Conservation (phyloP, 805 yeast genomes). For the Starmerella khaoyaiensis region DNA sequence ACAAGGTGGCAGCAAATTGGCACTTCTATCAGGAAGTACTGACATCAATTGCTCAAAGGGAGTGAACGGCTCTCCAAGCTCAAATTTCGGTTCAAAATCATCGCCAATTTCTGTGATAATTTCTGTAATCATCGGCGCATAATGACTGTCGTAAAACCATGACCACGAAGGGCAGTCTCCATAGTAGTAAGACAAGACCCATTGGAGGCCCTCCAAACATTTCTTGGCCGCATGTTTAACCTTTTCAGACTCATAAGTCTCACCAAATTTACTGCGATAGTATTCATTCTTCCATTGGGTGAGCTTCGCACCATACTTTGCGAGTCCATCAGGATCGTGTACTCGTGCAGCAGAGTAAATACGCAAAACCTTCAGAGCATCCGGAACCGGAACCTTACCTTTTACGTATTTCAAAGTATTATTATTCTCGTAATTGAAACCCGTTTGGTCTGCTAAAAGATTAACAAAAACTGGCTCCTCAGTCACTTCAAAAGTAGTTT, state of each 20-base stretch:
- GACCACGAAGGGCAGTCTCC: conserved; percentile 90
- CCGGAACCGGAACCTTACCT: conserved; percentile 14
- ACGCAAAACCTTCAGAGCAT: conserved; percentile 26
- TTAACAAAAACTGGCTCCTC: conserved; percentile 21
- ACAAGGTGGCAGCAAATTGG: conserved; percentile 57
- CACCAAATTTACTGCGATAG: conserved; percentile 67
- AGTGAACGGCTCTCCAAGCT: conserved; percentile 62
- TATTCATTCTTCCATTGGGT: conserved; percentile 74
- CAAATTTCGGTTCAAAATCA: conserved; percentile 47
- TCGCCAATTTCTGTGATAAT: conserved; percentile 48
- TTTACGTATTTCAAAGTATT: conserved; percentile 41
- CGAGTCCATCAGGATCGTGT: conserved; percentile 31
- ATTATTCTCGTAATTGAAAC: conserved; percentile 43
- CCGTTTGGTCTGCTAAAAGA: conserved; percentile 23
- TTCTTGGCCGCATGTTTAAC: conserved; percentile 57
- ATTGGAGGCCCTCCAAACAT: conserved; percentile 88
- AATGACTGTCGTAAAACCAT: conserved; percentile 84
- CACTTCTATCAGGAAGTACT: conserved; percentile 88
- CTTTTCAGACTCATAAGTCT: conserved; percentile 42
- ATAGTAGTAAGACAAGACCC: conserved; percentile 89
- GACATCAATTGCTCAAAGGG: conserved; percentile 98
- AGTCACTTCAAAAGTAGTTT: conserved; percentile 16
- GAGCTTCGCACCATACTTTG: conserved; percentile 61
- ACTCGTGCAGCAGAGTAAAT: conserved; percentile 28
- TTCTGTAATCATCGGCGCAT: conserved; percentile 90